Evolutionary conservation across 1,284 basidiomycete genomes (phyloP).

Genomic region (Pascua guehoae): DNA sequence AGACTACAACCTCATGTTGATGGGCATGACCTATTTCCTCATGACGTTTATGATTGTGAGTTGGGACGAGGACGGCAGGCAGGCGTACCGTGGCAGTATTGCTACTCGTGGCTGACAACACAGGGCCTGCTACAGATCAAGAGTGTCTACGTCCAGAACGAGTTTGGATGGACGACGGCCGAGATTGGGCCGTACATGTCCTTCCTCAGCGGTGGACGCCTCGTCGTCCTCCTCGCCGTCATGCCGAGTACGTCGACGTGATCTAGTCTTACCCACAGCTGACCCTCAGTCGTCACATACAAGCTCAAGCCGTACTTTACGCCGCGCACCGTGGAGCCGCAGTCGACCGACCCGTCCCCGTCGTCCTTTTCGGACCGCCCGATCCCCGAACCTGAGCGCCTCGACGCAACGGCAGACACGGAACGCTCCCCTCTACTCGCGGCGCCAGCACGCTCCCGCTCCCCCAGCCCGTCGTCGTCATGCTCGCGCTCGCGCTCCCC

Average conservation of each 20-base stretch:
- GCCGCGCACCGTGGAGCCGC: conserved; percentile 10
- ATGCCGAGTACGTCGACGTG: conserved; percentile 55
- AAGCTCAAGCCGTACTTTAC: conserved; percentile 42
- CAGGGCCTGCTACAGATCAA: conserved; percentile 64
- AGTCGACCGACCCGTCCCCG: conserved; percentile 7
- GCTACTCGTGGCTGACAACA: conserved; percentile 1
- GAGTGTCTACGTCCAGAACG: conserved; percentile 65
- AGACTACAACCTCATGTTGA: conserved; percentile 67
- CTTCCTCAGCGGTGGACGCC: conserved; percentile 59
- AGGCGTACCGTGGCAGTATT: too few species aligned
- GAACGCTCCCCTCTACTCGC: conserved; percentile 9
- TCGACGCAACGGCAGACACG: neutral
- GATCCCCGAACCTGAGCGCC: neutral
- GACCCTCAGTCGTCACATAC: conserved; percentile 33
- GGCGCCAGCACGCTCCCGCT: neutral
- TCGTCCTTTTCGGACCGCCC: neutral
- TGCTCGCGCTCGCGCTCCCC: conserved; percentile 1
- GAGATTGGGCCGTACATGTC: conserved; percentile 75
- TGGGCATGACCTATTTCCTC: conserved; percentile 53
- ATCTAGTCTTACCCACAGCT: neutral
- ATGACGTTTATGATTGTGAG: conserved; percentile 59
- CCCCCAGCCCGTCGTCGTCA: neutral
- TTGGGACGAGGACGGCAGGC: neutral
- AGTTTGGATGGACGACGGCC: conserved; percentile 70
- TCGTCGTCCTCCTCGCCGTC: conserved; percentile 60